A percentile compares a stretch with the other conserved stretches of the same genome.
phyloP scores from a whole-genome alignment of 2,329 filamentous ascomycete genomes.

The Pseudogymnoascus sp. region DNA sequence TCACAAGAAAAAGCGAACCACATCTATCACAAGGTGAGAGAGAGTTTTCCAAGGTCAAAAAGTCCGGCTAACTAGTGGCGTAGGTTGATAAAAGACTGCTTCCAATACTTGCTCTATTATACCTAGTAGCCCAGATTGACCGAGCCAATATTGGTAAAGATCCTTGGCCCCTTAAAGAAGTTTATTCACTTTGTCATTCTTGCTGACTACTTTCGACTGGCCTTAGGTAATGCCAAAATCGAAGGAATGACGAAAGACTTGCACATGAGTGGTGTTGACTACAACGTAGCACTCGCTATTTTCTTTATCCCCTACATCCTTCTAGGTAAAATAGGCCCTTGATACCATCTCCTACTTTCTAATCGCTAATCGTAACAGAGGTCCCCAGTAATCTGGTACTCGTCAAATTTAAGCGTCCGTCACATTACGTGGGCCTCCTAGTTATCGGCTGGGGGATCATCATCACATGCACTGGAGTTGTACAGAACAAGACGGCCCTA shows the following conservation, averaged over 20 bases:
- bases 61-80: too few relatives aligned
- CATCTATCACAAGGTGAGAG: too few relatives aligned
- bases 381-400: slow-evolving; percentile 45
- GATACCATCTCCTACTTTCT: too few relatives aligned
- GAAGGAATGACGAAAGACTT: slow-evolving; percentile 27
- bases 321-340: slow-evolving; percentile 2
- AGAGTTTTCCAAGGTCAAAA: too few relatives aligned
- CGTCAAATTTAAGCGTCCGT: slow-evolving; percentile 46
- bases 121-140: slow-evolving; percentile 39
- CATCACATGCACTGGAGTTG: slow-evolving; percentile 24
- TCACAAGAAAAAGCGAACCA: too few relatives aligned
- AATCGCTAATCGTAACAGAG: slow-evolving; percentile 19
- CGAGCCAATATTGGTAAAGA: slow-evolving; percentile 49
- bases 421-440: slow-evolving; percentile 38
- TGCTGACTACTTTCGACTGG: too few relatives aligned
- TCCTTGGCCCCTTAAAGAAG: too few relatives aligned
- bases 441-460: slow-evolving; percentile 44
- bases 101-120: slow-evolving; percentile 12
- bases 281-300: slow-evolving; percentile 27
- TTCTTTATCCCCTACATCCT: slow-evolving; percentile 30
- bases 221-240: slow-evolving; percentile 22
- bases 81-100: slow-evolving; percentile 12
- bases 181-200: too few relatives aligned
- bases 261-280: slow-evolving; percentile 25
- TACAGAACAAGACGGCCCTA: slow-evolving; percentile 24